These are phyloP conservation scores for Diaporthe citriasiana DNA, from an alignment of 2,329 filamentous ascomycete genomes.

Conservation along the genomic window DNA sequence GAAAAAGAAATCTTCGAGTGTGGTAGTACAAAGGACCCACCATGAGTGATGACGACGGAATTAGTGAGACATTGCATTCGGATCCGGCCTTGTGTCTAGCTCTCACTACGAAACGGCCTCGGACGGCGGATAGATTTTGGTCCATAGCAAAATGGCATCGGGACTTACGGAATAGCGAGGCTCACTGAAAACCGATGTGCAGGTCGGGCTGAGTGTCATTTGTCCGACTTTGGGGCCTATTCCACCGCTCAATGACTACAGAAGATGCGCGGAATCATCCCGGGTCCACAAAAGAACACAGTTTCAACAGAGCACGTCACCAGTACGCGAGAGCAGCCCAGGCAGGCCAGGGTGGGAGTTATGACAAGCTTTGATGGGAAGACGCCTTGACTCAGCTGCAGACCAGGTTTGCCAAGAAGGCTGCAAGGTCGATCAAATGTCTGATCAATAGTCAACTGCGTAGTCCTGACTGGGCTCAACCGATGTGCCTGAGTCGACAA, in stretches of 20 bases:
- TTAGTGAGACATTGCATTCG: slow-evolving; percentile 16
- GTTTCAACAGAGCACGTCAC: background rate
- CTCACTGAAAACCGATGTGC: background rate
- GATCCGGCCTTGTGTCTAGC: slow-evolving; percentile 15
- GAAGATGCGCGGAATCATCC: background rate
- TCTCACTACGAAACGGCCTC: background rate
- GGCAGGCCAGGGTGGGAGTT: background rate
- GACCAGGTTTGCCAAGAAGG: slow-evolving; percentile 2
- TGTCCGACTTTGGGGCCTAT: slow-evolving; percentile 17
- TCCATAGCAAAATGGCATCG: slow-evolving; percentile 14
- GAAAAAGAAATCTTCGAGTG: slow-evolving; percentile 3
- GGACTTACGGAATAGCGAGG: slow-evolving; percentile 11
- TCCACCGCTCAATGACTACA: slow-evolving; percentile 17
- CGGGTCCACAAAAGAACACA: slow-evolving; percentile 9
- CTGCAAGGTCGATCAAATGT: background rate
- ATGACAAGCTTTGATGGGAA: background rate
- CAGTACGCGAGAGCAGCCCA: background rate
- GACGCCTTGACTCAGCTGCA: slow-evolving; percentile 11
- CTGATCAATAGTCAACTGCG: background rate
- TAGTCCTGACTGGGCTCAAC: background rate
- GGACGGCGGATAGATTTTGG: slow-evolving; percentile 23
- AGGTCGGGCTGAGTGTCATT: background rate
- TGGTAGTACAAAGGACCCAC: background rate
- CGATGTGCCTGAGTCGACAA: background rate
- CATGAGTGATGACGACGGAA: slow-evolving; percentile 25